Base-by-base conservation (phyloP, 805 yeast species). In the Isabelozyma rhagii region DNA sequence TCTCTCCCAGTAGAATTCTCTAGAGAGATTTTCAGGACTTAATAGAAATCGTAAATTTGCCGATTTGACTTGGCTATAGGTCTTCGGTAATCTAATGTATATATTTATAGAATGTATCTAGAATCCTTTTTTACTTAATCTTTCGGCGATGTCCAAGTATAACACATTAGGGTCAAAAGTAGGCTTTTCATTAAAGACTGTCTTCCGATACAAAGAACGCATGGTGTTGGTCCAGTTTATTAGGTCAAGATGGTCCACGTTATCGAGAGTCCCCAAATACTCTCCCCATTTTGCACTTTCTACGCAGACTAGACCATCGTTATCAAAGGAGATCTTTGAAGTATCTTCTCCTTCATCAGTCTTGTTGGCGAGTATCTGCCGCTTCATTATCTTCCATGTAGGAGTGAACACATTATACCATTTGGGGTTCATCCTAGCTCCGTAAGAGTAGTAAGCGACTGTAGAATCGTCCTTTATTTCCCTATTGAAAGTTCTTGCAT, bases 221-320 rank as follows among this genome's bases (percentile, higher is more conserved):
- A 79, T 50, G 3, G 74, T 61, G 57, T 84, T 85, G 45, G 84
- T 79, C 96, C 96, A 86, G 61, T 91, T 92, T 45, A 91, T 89
- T 51, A 90, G 69, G 63, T 92, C 97, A 51, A 89, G 71, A 67
- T 91, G 97, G 66, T 91, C 97, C 3, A 87, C 89, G 54, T 83
- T 78, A 40, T 81, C 81, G 36, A 92, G 64, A 0, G 94, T 87
- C 0, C 97, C 97, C 55, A 83, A 62, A 65, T 87, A 89, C 43
- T 81, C 69, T 0, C 97, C 97, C 97, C 97, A 91, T 58, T 79
- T 80, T 1, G 96, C 72, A 51, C 94, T 87, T 39, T 74, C 69
- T 1, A 89, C 85, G 52, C 93, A 85, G 2, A 91, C 96, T 71
- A 92, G 67, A 0, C 97, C 97, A 68, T 91, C 97, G 62, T 89